These are phyloP conservation scores for Laburnicola sp. DNA, from an alignment of 2,329 filamentous ascomycete genomes.

Conservation along the genomic window DNA sequence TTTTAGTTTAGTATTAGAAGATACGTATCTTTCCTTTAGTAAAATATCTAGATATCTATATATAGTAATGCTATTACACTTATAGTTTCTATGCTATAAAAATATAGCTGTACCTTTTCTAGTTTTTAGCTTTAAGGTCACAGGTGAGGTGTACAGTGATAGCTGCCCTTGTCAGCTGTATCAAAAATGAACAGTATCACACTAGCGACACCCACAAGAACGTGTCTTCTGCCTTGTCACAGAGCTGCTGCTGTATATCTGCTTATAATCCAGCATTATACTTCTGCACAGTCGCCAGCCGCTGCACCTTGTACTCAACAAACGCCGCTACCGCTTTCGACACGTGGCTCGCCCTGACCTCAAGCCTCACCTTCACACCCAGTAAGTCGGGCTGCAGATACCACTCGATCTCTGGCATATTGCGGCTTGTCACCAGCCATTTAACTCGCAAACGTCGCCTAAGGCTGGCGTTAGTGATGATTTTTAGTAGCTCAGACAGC, in stretches of 20 bases:
- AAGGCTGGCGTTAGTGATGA: conserved; percentile 5
- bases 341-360: conserved; percentile 42
- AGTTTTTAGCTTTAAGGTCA: too few relatives aligned
- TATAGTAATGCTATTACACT: too few relatives aligned
- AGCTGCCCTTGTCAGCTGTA: too few relatives aligned
- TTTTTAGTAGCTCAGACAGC: conserved; percentile 6
- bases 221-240: too few relatives aligned
- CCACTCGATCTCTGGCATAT: conserved; percentile 43
- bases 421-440: conserved; percentile 47
- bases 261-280: background rate
- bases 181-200: too few relatives aligned
- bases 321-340: conserved; percentile 43
- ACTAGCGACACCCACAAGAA: too few relatives aligned
- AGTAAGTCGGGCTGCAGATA: conserved; percentile 21
- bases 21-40: too few relatives aligned
- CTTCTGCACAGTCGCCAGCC: conserved; percentile 1
- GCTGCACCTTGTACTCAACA: conserved; percentile 41
- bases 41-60: too few relatives aligned
- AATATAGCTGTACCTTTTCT: too few relatives aligned
- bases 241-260: too few relatives aligned
- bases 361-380: conserved; percentile 28
- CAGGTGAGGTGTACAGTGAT: too few relatives aligned
- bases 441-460: conserved; percentile 14
- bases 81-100: too few relatives aligned
- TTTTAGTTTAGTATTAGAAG: conserved; percentile 13